Evolutionary conservation across 2,329 filamentous ascomycete species (phyloP).

Genomic region (Sporothrix brasiliensis): DNA sequence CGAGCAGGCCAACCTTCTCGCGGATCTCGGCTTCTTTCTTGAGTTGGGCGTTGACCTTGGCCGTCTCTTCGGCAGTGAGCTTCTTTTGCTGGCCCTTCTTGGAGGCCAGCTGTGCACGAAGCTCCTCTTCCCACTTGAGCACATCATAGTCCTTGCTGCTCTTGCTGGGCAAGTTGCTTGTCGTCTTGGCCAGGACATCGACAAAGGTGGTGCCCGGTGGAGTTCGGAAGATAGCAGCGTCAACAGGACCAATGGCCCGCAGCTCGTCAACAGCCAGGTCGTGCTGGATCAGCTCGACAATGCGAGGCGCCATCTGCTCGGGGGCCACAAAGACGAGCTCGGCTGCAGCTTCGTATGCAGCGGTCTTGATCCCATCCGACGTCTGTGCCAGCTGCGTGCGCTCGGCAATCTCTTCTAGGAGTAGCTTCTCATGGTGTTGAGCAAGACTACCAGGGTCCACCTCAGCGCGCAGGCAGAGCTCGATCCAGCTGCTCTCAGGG

Average conservation of each 20-base stretch:
- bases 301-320: slow-evolving; percentile 72
- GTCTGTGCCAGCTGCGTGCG: slow-evolving; percentile 55
- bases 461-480: slow-evolving; percentile 75
- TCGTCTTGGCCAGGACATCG: slow-evolving; percentile 86
- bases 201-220: slow-evolving; percentile 86
- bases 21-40: slow-evolving; percentile 84
- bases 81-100: slow-evolving; percentile 94
- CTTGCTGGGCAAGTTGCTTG: slow-evolving; percentile 73
- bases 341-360: slow-evolving; percentile 81
- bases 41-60: slow-evolving; percentile 88
- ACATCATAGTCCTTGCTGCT: slow-evolving; percentile 95
- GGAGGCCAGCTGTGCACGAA: slow-evolving; percentile 81
- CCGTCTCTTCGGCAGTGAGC: slow-evolving; percentile 82
- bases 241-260: slow-evolving; percentile 74
- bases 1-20: slow-evolving; percentile 67
- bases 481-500: slow-evolving; percentile 82
- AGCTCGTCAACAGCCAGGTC: slow-evolving; percentile 75
- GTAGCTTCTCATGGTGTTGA: slow-evolving; percentile 61
- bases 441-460: slow-evolving; percentile 82
- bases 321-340: slow-evolving; percentile 94
- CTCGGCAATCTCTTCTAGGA: slow-evolving; percentile 68
- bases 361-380: slow-evolving; percentile 58
- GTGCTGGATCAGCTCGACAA: slow-evolving; percentile 71
- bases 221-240: slow-evolving; percentile 90
- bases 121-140: slow-evolving; percentile 94